phyloP scores from a whole-genome alignment of 2,329 filamentous ascomycete genomes.

The Fusarium abutilonis region DNA sequence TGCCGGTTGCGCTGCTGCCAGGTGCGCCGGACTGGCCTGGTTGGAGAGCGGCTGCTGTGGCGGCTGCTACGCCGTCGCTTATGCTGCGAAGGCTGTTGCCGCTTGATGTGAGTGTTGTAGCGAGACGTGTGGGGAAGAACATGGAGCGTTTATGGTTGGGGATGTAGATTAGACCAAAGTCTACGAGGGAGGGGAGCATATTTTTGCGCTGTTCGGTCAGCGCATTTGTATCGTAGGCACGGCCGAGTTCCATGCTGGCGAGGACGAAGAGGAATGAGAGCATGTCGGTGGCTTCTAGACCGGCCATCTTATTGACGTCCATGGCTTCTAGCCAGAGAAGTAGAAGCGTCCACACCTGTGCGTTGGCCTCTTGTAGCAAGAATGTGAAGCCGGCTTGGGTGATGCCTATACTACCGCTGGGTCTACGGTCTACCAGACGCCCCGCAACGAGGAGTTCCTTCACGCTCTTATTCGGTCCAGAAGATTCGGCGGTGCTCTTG shows the following conservation, averaged over 20 bases:
- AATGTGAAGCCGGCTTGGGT: conserved; percentile 96
- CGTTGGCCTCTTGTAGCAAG: conserved; percentile 91
- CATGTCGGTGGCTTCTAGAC: conserved; percentile 91
- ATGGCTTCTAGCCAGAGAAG: conserved; percentile 92
- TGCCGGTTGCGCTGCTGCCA: conserved; percentile 48
- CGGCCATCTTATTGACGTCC: conserved; percentile 65
- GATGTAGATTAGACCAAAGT: conserved; percentile 91
- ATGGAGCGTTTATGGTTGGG: conserved; percentile 66
- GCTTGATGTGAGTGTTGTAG: conserved; percentile 85
- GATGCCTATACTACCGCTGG: conserved; percentile 77
- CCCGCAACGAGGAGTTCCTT: conserved; percentile 85
- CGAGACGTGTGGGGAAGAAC: conserved; percentile 91
- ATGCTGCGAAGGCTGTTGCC: conserved; percentile 79
- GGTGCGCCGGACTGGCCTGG: conserved; percentile 51
- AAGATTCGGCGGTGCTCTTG: conserved; percentile 57
- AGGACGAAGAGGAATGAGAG: conserved; percentile 96
- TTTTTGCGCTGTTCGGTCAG: conserved; percentile 83
- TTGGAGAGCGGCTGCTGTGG: conserved; percentile 59
- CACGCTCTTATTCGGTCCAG: conserved; percentile 76
- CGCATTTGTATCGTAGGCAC: conserved; percentile 87
- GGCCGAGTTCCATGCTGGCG: conserved; percentile 89
- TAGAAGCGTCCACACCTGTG: conserved; percentile 95
- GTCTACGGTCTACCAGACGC: conserved; percentile 75
- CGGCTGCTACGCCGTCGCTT: conserved; percentile 74
- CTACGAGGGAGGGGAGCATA: conserved; percentile 89